Evolutionary conservation across 2,329 filamentous ascomycete species (phyloP), one percentile per base, ranked within the genome.

Genomic region (Cercospora sojina): DNA sequence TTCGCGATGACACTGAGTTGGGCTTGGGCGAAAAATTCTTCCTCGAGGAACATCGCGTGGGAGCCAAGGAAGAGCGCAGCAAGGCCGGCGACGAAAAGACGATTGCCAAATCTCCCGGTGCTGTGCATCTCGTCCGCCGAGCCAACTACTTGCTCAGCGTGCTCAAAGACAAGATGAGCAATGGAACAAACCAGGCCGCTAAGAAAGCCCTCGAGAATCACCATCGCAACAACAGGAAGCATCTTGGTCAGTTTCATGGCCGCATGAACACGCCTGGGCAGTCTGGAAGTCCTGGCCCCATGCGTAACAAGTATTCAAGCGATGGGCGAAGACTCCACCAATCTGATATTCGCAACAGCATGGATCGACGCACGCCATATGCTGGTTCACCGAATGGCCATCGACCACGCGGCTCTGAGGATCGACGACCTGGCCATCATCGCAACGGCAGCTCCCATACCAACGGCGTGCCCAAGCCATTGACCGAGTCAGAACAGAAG

Each of bases 81-180:
- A 92, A 92, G 74, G 87, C 83, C 16, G 89, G 91, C 23, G 80
- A 87, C 66, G 90, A 92, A 18, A 81, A 87, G 69, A 88, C 88
- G 74, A 84, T 84, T 18, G 91, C 91, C 38, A 96, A 96, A 75
- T 96, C 94, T 2, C 95, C 95, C 3, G 95, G 95, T n/a, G 94
- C 95, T 23, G 95, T 99, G 29, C 95, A 99, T 77, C 88, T 99
- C 53, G 94, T 98, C 62, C 92, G 95, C 57, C 91, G 95, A 66
- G 91, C 94, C 9, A 95, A 98, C 75, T 99, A 99, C 76, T 86
- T 99, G 13, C 85, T 99, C 47, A 97, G 93, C n/a, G 93, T 99
- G 1, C 83, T 99, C 67, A 92, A 94, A 76, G 92, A 96, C 75
- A 92, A 96, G 79, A 90, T 88, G 2, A 80, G 77, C 72, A 78